Base-by-base conservation (phyloP, 805 yeast species). In the Lipomyces yamanashiensis region DNA sequence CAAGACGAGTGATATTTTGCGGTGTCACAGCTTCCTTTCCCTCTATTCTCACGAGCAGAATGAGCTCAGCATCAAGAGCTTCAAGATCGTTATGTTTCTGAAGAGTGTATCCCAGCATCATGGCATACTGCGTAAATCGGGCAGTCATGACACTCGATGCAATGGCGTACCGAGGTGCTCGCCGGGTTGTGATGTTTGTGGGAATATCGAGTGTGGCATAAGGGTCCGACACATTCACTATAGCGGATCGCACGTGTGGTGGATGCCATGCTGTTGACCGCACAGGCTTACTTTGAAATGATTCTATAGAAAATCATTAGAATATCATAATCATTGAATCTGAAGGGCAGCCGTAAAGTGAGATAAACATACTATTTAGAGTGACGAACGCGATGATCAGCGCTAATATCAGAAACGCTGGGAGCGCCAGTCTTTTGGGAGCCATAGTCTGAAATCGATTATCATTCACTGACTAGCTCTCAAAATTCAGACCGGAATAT, bases 21-120 rank as follows among this genome's bases (percentile, higher is more conserved):
- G 64, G 61, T 7, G 71, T 67, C 13, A 71, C 71, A 1, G 72
- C 73, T 12, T 70, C 71, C 36, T 68, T 69, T 3, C 72, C 73
- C 36, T 70, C 67, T 12, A 67, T 66, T 12, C 73, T 68, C 36
- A 71, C 73, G 28, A 71, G 59, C 58, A 71, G 44, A 52, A 71
- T 64, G 49, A 71, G 58, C 28, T 71, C 73, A 0, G 70, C 73
- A 45, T 71, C 73, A 34, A 71, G 50, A 19, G 66, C 72, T 15
- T 63, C 63, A 21, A 71, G 56, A 49, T 71, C 73, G 58, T 71
- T 71, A 62, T 67, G 67, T 50, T 71, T 66, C 41, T 63, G 70
- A 21, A 71, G 56, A 13, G 72, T 69, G 55, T 71, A 71, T 13
- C 64, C 73, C 50, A 71, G 59, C 63, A 67, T 66, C 67, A 71